Conservation (phyloP, 75 land plant species). For the Ceratopteris richardii region DNA sequence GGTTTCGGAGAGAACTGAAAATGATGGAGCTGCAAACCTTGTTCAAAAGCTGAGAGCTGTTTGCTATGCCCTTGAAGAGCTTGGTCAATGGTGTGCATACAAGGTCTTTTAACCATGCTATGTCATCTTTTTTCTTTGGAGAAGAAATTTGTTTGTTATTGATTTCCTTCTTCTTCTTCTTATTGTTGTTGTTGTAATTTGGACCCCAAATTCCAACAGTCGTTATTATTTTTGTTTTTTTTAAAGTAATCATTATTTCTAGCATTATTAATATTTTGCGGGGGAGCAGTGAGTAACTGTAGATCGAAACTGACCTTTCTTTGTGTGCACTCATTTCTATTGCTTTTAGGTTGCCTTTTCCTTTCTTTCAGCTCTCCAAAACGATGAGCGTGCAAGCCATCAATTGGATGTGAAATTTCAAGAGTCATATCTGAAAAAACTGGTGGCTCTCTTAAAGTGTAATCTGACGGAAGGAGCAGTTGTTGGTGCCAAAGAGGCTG, state of each 20-base stretch:
- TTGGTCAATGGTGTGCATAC: constrained; percentile 99
- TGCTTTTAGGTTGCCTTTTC: constrained; percentile 71
- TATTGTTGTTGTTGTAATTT: too few relatives aligned
- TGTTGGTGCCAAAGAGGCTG: constrained; percentile 23
- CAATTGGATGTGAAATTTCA: constrained; percentile 98
- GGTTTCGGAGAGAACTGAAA: constrained; percentile 95
- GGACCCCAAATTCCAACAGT: too few relatives aligned
- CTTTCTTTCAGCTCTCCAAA: constrained; percentile 75
- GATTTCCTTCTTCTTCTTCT: too few relatives aligned
- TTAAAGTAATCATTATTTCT: too few relatives aligned
- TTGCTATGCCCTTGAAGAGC: constrained; percentile 86
- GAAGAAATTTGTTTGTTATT: not conserved
- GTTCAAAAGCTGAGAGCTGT: constrained; percentile 87
- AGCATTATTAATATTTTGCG: too few relatives aligned
- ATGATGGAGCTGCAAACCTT: constrained; percentile 96
- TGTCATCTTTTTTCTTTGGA: constrained; percentile 5
- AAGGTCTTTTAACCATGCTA: constrained; percentile 44
- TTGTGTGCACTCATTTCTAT: not conserved
- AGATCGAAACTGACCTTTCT: not conserved
- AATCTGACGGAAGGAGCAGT: constrained; percentile 86
- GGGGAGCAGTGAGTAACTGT: too few relatives aligned
- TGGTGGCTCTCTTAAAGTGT: constrained; percentile 78
- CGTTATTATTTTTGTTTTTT: too few relatives aligned
- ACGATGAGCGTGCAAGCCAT: constrained; percentile 90
- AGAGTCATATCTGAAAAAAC: constrained; percentile 76